Conservation (phyloP, 257 asterid genomes). For the Fraxinus quadrangulata region DNA sequence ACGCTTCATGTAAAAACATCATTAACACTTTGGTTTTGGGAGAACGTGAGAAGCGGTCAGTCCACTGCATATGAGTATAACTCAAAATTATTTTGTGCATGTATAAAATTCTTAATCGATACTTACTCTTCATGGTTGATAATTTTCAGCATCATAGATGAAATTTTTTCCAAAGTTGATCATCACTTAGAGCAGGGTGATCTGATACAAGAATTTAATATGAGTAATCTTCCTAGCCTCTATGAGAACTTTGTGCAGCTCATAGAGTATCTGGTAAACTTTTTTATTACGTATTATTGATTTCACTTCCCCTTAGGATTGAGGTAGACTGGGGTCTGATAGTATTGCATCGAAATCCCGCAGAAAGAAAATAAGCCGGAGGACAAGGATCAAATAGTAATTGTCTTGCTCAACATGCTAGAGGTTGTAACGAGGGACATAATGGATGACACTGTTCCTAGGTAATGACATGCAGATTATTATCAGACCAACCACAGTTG, state of each 20-base stretch:
- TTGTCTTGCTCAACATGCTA: conserved; percentile 88
- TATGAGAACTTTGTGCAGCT: conserved; percentile 81
- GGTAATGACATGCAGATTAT: conserved; percentile 43
- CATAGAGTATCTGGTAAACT: conserved; percentile 75
- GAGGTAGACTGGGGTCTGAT: conserved; percentile 14
- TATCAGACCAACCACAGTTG: conserved; percentile 6
- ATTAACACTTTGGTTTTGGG: conserved; percentile 74
- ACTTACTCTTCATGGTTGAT: conserved; percentile 24
- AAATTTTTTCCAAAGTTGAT: conserved; percentile 77
- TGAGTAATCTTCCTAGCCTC: conserved; percentile 82
- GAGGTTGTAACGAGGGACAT: conserved; percentile 97
- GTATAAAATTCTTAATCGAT: conserved; percentile 16
- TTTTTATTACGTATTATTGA: background rate
- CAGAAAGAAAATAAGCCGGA: conserved; percentile 79
- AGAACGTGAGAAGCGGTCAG: conserved; percentile 79
- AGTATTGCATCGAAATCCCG: conserved; percentile 26
- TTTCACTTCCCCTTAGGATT: background rate
- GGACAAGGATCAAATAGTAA: conserved; percentile 86
- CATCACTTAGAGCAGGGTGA: conserved; percentile 60
- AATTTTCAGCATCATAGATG: conserved; percentile 62
- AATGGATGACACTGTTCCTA: conserved; percentile 76
- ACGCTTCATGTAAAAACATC: conserved; percentile 81
- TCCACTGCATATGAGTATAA: conserved; percentile 20
- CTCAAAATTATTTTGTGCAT: conserved; percentile 1
- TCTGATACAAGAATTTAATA: conserved; percentile 55